Evolutionary conservation across 176 grass and related monocot genomes (phyloP).

Genomic region (Rhipidocladum racemiflorum): DNA sequence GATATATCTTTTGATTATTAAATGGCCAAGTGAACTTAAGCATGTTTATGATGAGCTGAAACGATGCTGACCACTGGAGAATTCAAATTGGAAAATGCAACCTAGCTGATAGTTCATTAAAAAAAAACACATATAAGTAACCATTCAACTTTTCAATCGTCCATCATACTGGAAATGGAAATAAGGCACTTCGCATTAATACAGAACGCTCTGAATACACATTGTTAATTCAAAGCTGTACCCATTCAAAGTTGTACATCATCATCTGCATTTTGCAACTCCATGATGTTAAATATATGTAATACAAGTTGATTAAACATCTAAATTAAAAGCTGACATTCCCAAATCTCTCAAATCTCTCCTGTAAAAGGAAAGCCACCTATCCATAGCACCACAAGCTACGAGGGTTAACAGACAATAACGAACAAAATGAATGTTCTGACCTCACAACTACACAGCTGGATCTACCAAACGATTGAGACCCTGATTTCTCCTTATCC

Average conservation of each 20-base stretch:
- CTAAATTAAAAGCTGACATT: slow-evolving; percentile 15
- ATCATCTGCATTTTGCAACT: not conserved
- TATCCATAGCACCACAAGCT: slow-evolving; percentile 23
- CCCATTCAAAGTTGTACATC: slow-evolving; percentile 1
- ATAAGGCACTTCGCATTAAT: not conserved
- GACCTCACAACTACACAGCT: slow-evolving; percentile 30
- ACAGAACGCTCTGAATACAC: not conserved
- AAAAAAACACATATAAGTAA: not conserved
- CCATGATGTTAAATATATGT: not conserved
- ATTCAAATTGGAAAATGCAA: not conserved
- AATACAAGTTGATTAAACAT: slow-evolving; percentile 34
- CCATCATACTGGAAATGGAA: not conserved
- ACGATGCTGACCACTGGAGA: not conserved
- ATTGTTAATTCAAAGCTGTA: not conserved
- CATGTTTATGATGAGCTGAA: not conserved
- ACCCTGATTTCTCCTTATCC: not conserved
- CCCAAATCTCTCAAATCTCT: slow-evolving; percentile 12
- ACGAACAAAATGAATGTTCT: slow-evolving; percentile 46
- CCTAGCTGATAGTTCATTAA: not conserved
- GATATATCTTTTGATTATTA: not conserved
- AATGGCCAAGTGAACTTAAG: not conserved
- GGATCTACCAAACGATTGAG: not conserved
- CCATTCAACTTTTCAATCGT: not conserved
- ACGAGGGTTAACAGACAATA: slow-evolving; percentile 34
- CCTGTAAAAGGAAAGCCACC: slow-evolving; percentile 5